Conservation (phyloP, 371 early-diverging fungal species). For the Mortierella sp. region DNA sequence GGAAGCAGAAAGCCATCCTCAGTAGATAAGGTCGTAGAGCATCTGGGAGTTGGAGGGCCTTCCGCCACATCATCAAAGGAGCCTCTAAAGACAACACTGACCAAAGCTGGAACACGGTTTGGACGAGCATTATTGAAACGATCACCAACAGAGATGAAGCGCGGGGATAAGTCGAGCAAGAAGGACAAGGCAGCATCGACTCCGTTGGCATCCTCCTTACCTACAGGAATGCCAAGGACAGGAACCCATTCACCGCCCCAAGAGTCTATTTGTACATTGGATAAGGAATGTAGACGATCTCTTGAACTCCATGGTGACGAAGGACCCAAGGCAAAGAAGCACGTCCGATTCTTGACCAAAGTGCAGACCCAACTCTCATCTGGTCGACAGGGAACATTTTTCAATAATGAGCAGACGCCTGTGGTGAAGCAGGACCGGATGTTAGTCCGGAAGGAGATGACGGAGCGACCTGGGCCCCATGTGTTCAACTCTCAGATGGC, state of each 20-base stretch:
- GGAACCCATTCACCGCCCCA: neutral
- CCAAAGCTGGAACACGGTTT: constrained; percentile 34
- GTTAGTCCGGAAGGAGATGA: constrained; percentile 43
- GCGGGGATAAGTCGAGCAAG: neutral
- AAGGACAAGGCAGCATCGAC: neutral
- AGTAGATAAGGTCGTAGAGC: constrained; percentile 3
- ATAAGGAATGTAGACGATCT: constrained; percentile 24
- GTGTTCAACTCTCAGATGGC: constrained; percentile 43
- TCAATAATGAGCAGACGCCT: constrained; percentile 14
- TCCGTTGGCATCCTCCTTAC: too few relatives aligned
- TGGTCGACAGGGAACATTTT: constrained; percentile 24
- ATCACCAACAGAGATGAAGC: constrained; percentile 30
- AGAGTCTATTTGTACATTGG: constrained; percentile 23
- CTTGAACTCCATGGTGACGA: too few relatives aligned
- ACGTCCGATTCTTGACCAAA: constrained; percentile 49
- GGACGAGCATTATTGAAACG: constrained; percentile 26
- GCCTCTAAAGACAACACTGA: constrained; percentile 13
- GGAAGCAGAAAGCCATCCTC: neutral
- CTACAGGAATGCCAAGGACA: neutral
- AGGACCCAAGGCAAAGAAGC: constrained; percentile 18
- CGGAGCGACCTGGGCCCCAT: constrained; percentile 47
- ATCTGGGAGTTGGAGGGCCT: neutral
- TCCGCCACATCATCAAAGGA: constrained; percentile 4
- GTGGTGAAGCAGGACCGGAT: constrained; percentile 45
- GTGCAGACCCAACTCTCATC: constrained; percentile 34